Evolutionary conservation across 2,329 filamentous ascomycete genomes (phyloP), one percentile per base, ranked within the genome.

Genomic region (Calcarisporium arbuscula): DNA sequence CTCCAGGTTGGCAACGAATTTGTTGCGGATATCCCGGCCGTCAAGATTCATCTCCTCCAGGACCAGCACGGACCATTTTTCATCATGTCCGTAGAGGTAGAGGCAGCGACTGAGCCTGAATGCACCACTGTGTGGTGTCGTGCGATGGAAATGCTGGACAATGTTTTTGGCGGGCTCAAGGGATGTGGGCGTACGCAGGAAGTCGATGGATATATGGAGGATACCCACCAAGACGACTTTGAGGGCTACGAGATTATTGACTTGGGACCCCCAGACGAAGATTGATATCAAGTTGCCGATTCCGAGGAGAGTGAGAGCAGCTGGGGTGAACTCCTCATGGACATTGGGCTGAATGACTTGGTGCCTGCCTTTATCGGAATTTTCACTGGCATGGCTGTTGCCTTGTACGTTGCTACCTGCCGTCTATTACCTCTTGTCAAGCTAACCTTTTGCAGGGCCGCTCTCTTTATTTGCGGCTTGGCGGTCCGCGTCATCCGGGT

Each of bases 341-440:
- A 72, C 47, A 65, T 82, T 32, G 65, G 72, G 42, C 64, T 76
- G 23, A 75, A 80, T 41, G 70, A 87, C 28, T 55, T 86, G 30
- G 64, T 86, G 25, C 82, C 83, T 2, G 67, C 85, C 34, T 60
- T 82, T 34, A 69, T 85, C 43, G 83, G 83, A 39, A 69, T 86
- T 43, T 68, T 77, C 17, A 78, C 80, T 28, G 83, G 82, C 50
- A 70, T 85, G 35, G 68, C 70, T 19, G 77, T 81, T 43, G 82
- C 80, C 57, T 55, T 84, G 69, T 74, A 64, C 53, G 69, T 65
- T 21, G 22, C 18, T 19, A 26, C 16, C 8, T n/a, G 11, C 16
- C 19, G 5, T 18, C 12, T 11, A 20, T 20, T 18, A 21, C 2
- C 8, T 11, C 23, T 14, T 14, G 18, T 8, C 19, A 30, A 36